Percentiles rank a stretch among this genome's conserved stretches.
Conservation (phyloP, 306 rosid genomes). For the Cyamopsis tetragonoloba region DNA sequence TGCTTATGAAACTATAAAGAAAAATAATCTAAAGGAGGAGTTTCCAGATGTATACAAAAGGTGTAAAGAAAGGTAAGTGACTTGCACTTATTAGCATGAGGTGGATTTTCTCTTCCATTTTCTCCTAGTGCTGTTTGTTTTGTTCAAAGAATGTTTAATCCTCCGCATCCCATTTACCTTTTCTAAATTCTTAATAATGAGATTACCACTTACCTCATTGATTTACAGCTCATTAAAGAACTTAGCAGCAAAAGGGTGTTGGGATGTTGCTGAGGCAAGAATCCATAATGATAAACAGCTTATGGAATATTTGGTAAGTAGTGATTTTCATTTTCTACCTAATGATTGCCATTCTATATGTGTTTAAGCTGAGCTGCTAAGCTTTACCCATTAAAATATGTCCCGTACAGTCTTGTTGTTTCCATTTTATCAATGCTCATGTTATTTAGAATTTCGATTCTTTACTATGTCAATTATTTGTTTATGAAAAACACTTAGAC, state of each 20-base stretch:
- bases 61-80: conserved; percentile 73
- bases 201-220: conserved; percentile 10
- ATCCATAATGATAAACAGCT: conserved; percentile 66
- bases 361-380: background rate
- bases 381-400: conserved; percentile 1
- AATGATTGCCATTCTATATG: conserved; percentile 9
- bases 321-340: conserved; percentile 3
- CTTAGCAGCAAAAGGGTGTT: conserved; percentile 90
- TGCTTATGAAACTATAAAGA: conserved; percentile 70
- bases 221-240: conserved; percentile 69
- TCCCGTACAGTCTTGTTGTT: conserved; percentile 3
- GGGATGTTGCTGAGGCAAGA: conserved; percentile 97
- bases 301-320: conserved; percentile 86
- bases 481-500: background rate
- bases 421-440: background rate
- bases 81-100: conserved; percentile 1
- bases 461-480: background rate
- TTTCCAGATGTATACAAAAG: conserved; percentile 74
- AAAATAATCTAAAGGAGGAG: conserved; percentile 70
- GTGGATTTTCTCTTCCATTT: conserved; percentile 11
- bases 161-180: background rate
- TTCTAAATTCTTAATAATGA: conserved; percentile 20
- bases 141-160: conserved; percentile 18
- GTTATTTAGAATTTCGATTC: background rate
- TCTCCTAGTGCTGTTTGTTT: conserved; percentile 18